phyloP scores from a whole-genome alignment of 352 stramenopile species.

The Phytophthora tubulina region DNA sequence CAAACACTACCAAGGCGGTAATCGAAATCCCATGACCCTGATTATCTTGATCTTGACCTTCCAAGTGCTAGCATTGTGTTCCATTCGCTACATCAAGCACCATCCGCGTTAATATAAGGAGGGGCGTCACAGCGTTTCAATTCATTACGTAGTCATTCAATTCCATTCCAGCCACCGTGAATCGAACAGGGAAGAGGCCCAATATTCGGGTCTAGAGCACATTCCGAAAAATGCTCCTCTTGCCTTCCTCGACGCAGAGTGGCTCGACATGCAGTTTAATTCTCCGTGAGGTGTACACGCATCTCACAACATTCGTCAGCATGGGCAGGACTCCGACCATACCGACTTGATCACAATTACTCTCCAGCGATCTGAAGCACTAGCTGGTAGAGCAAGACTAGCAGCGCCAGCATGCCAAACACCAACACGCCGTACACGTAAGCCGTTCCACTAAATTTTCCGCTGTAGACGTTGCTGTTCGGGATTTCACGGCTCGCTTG shows the following conservation, averaged over 20 bases:
- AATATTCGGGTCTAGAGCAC: conserved; percentile 1
- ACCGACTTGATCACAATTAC: not conserved
- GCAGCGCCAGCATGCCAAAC: conserved; percentile 71
- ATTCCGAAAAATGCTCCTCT: conserved; percentile 5
- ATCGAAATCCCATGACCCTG: too few species aligned
- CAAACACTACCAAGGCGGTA: too few species aligned
- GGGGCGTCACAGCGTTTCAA: not conserved
- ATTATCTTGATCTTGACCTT: conserved; percentile 40
- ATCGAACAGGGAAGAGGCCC: conserved; percentile 19
- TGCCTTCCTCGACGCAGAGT: conserved; percentile 32
- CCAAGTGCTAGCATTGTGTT: conserved; percentile 44
- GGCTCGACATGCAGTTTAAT: conserved; percentile 5
- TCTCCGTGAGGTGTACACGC: not conserved
- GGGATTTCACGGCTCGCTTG: conserved; percentile 61
- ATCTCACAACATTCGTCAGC: not conserved
- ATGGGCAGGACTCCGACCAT: not conserved
- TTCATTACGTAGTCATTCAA: conserved; percentile 26
- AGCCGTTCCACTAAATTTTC: conserved; percentile 59
- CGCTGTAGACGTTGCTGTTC: conserved; percentile 66
- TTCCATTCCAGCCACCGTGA: conserved; percentile 31
- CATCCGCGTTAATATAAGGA: conserved; percentile 39
- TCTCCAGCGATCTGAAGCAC: conserved; percentile 46
- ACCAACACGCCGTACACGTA: conserved; percentile 75
- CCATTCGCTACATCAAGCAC: conserved; percentile 60
- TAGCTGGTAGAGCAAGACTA: conserved; percentile 72